Percentiles rank a stretch among this genome's conserved stretches.
These are phyloP conservation scores for Leccinum pseudoinsigne DNA, from an alignment of 1,284 basidiomycete species.

Conservation along the genomic window DNA sequence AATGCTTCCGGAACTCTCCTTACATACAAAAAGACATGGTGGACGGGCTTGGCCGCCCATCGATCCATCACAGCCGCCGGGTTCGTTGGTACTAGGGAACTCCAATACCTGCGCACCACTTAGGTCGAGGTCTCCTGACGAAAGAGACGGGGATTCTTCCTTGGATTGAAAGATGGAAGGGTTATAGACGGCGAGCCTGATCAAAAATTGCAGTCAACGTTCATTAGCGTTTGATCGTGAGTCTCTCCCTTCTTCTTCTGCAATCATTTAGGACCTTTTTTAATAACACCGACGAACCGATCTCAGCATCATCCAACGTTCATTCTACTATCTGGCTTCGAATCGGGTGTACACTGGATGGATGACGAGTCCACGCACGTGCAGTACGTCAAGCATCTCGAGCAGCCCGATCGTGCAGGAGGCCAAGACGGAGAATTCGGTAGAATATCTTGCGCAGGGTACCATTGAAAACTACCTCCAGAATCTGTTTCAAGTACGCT, in stretches of 20 bases:
- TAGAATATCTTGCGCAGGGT: conserved; percentile 92
- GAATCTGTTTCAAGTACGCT: conserved; percentile 82
- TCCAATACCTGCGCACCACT: conserved; percentile 38
- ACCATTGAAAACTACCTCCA: conserved; percentile 89
- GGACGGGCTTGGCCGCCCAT: conserved; percentile 93
- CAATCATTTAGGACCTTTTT: conserved; percentile 11
- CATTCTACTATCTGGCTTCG: conserved; percentile 69
- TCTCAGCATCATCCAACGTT: conserved; percentile 77
- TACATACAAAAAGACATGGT: conserved; percentile 86
- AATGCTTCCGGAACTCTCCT: conserved; percentile 68
- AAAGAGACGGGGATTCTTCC: conserved; percentile 30
- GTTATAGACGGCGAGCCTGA: conserved; percentile 85
- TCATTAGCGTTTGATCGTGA: conserved; percentile 89
- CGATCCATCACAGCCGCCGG: conserved; percentile 69
- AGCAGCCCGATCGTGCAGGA: conserved; percentile 64
- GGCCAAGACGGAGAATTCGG: conserved; percentile 60
- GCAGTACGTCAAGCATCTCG: conserved; percentile 87
- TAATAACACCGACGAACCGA: conserved; percentile 8
- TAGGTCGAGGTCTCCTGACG: conserved; percentile 19
- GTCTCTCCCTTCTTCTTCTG: conserved; percentile 24
- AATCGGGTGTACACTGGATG: conserved; percentile 57
- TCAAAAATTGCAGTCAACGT: conserved; percentile 78
- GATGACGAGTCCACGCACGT: conserved; percentile 81
- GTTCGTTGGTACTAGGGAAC: conserved; percentile 63
- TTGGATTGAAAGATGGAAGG: conserved; percentile 53